A percentile compares a stretch with the other conserved stretches of the same genome.
Conservation (phyloP, 176 grass and related monocot species). For the Musa schizocarpa region DNA sequence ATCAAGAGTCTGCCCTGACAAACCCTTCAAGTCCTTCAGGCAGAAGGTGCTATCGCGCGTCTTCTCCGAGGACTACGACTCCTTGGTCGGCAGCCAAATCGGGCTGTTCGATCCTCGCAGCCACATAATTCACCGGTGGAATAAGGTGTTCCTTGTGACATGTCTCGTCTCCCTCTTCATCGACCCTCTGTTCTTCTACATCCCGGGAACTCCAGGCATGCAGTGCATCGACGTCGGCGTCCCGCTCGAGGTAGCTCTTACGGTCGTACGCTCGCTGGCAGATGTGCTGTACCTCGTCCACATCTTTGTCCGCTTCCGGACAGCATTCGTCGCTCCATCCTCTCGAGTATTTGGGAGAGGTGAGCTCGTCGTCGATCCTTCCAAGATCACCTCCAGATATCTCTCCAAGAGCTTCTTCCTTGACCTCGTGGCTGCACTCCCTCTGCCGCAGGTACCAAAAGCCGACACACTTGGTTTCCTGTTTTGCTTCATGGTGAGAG, state of each 20-base stretch:
- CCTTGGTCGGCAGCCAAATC: slow-evolving; percentile 27
- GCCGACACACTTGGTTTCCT: not conserved
- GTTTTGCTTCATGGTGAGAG: not conserved
- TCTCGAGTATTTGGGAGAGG: slow-evolving; percentile 84
- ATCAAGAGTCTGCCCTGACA: slow-evolving; percentile 28
- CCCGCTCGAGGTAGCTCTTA: slow-evolving; percentile 40
- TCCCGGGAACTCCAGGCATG: slow-evolving; percentile 41
- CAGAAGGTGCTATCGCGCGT: slow-evolving; percentile 49
- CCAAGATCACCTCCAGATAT: slow-evolving; percentile 67
- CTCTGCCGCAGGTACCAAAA: slow-evolving; percentile 72
- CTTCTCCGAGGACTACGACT: slow-evolving; percentile 85
- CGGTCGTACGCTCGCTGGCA: slow-evolving; percentile 47
- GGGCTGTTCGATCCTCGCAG: slow-evolving; percentile 62
- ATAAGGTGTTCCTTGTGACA: slow-evolving; percentile 65
- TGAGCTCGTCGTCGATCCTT: slow-evolving; percentile 76
- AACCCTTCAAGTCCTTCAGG: slow-evolving; percentile 25
- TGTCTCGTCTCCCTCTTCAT: slow-evolving; percentile 73
- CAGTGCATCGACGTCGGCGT: slow-evolving; percentile 47
- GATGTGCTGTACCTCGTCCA: slow-evolving; percentile 73
- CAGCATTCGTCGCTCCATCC: slow-evolving; percentile 84
- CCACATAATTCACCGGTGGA: slow-evolving; percentile 51
- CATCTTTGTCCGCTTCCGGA: slow-evolving; percentile 70
- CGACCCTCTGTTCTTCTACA: slow-evolving; percentile 85
- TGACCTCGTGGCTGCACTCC: slow-evolving; percentile 67
- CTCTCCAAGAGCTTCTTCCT: slow-evolving; percentile 50